Conservation (phyloP, 202 grass and related monocot species). For the Brachypodium distachyon region DNA sequence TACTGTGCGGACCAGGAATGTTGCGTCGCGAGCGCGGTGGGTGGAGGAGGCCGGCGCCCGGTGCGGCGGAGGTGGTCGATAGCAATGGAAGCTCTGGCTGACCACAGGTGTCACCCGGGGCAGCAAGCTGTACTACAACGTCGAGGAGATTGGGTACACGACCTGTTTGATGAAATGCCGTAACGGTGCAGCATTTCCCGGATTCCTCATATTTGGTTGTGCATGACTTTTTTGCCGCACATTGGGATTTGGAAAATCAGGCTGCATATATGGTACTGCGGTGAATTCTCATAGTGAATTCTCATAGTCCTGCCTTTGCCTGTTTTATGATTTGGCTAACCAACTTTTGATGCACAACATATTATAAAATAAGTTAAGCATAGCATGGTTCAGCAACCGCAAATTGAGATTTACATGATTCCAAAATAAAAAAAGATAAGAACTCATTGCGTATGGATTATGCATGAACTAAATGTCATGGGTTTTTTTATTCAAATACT, state of each 20-base stretch:
- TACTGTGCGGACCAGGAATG: conserved; percentile 33
- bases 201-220: neutral
- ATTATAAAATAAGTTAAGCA: no score
- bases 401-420: neutral
- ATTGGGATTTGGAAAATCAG: no score
- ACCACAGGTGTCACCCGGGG: conserved; percentile 48
- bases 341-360: no score
- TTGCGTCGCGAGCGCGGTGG: conserved; percentile 54
- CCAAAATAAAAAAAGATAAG: no score
- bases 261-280: no score
- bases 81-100: conserved; percentile 72
- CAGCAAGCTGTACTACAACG: conserved; percentile 58
- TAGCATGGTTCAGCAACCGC: no score
- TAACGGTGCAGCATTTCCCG: neutral
- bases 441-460: neutral
- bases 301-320: no score
- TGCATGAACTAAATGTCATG: neutral
- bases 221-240: neutral
- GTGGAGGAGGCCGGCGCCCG: conserved; percentile 52
- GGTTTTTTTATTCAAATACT: neutral
- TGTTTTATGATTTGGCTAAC: no score
- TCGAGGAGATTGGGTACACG: conserved; percentile 76
- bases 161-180: conserved; percentile 18
- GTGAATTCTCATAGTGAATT: no score
- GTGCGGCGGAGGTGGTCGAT: conserved; percentile 63